Conservation (phyloP, 305 asterid genomes). For the Ajuga reptans region DNA sequence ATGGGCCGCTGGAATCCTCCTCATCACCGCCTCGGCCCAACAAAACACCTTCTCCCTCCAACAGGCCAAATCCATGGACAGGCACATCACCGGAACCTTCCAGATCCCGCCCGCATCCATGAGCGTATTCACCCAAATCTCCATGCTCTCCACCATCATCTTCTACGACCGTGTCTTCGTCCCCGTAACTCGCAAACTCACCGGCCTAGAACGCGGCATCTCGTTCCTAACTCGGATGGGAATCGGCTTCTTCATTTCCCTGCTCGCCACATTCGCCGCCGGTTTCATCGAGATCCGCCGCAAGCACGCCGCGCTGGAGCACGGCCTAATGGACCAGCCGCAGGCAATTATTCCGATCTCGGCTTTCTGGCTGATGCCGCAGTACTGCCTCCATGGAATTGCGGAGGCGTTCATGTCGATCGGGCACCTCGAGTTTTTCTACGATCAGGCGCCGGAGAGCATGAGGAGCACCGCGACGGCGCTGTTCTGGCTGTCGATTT, state of each 20-base stretch:
- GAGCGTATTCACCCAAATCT: constrained; percentile 63
- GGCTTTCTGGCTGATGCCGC: constrained; percentile 66
- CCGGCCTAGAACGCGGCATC: constrained; percentile 77
- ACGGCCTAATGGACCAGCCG: constrained; percentile 45
- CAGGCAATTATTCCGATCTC: constrained; percentile 44
- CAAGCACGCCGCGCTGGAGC: constrained; percentile 38
- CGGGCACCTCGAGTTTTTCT: constrained; percentile 80
- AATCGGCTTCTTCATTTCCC: constrained; percentile 56
- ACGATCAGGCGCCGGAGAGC: constrained; percentile 93
- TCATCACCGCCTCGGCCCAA: constrained; percentile 74
- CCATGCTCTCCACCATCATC: constrained; percentile 67
- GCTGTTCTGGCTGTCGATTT: constrained; percentile 70
- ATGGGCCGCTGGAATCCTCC: constrained; percentile 88
- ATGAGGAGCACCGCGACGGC: constrained; percentile 88
- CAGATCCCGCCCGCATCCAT: constrained; percentile 83
- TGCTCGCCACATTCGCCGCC: constrained; percentile 67
- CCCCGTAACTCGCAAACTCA: constrained; percentile 49
- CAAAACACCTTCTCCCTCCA: constrained; percentile 79
- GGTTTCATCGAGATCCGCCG: constrained; percentile 63
- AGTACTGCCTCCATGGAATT: constrained; percentile 57
- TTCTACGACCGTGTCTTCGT: constrained; percentile 70
- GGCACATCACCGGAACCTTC: constrained; percentile 52
- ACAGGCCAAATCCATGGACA: constrained; percentile 85
- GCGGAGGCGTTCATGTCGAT: constrained; percentile 88
- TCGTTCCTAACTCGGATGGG: constrained; percentile 78